phyloP scores from a whole-genome alignment of 2,329 filamentous ascomycete species.

The Exophiala alcalophila region DNA sequence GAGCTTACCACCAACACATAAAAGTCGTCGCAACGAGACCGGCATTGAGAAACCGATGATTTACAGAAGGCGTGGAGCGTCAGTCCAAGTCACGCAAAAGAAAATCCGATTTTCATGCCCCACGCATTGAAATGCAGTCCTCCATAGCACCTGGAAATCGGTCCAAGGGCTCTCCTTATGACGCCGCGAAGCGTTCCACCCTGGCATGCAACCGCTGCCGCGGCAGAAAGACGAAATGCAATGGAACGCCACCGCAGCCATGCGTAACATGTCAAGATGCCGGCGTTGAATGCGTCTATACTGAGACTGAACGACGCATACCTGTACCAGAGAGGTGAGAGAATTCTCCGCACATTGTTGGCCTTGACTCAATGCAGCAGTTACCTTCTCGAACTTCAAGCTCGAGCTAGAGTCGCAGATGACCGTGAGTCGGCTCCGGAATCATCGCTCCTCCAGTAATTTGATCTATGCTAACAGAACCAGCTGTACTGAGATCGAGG shows the following conservation, averaged over 20 bases:
- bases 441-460: neutral
- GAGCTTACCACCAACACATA: no score
- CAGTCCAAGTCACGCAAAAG: no score
- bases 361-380: slow-evolving; percentile 22
- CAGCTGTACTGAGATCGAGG: slow-evolving; percentile 9
- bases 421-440: slow-evolving; percentile 28
- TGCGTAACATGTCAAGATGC: slow-evolving; percentile 37
- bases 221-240: slow-evolving; percentile 38
- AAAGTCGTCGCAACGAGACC: no score
- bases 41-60: no score
- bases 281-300: slow-evolving; percentile 36
- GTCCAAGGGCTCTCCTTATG: slow-evolving; percentile 16
- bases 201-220: slow-evolving; percentile 39
- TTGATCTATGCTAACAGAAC: slow-evolving; percentile 3
- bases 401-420: slow-evolving; percentile 31
- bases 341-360: neutral
- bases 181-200: slow-evolving; percentile 15
- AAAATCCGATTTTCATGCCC: no score
- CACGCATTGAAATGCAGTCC: slow-evolving; percentile 21
- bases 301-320: slow-evolving; percentile 38
- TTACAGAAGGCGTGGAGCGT: no score
- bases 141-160: slow-evolving; percentile 1
- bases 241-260: slow-evolving; percentile 36
- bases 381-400: slow-evolving; percentile 37
- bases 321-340: slow-evolving; percentile 38